Percentiles rank a stretch among this genome's conserved stretches.
Conservation (phyloP, 192 early-diverging fungal genomes). For the Backusella luteola region DNA sequence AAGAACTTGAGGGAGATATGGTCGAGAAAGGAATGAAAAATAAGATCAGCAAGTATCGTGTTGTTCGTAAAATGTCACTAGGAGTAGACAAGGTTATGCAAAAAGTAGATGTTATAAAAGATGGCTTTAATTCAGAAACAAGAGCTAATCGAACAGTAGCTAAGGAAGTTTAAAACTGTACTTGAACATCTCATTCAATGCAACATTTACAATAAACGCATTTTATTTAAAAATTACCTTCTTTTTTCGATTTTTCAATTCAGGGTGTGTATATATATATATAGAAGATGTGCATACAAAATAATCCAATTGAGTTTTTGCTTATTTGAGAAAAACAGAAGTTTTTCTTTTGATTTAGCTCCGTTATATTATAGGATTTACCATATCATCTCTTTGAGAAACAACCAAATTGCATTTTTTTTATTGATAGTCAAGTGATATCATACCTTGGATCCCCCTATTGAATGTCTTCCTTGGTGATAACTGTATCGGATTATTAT, state of each 20-base stretch:
- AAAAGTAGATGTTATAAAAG: slow-evolving; percentile 22
- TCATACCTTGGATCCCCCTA: too few relatives aligned
- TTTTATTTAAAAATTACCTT: background rate
- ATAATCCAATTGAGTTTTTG: background rate
- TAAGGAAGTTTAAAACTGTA: slow-evolving; percentile 15
- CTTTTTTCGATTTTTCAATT: background rate
- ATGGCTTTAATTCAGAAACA: slow-evolving; percentile 27
- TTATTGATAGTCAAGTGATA: too few relatives aligned
- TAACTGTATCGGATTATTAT: too few relatives aligned
- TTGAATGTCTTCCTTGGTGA: too few relatives aligned
- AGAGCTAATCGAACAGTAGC: slow-evolving; percentile 12
- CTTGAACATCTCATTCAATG: background rate
- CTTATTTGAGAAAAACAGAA: background rate
- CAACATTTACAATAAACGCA: background rate
- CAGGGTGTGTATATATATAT: background rate
- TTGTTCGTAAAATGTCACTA: slow-evolving; percentile 24
- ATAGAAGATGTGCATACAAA: background rate
- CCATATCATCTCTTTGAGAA: too few relatives aligned
- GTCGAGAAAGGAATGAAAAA: background rate
- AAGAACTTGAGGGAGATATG: slow-evolving; percentile 12
- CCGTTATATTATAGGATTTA: too few relatives aligned
- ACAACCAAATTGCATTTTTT: too few relatives aligned
- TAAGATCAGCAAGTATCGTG: slow-evolving; percentile 18
- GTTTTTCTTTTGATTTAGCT: too few relatives aligned
- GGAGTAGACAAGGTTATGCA: slow-evolving; percentile 22